Evolutionary conservation across 495 filamentous ascomycete species (phyloP), one percentile per base, ranked within the genome.

Genomic region (Saxophila tyrrhenica): DNA sequence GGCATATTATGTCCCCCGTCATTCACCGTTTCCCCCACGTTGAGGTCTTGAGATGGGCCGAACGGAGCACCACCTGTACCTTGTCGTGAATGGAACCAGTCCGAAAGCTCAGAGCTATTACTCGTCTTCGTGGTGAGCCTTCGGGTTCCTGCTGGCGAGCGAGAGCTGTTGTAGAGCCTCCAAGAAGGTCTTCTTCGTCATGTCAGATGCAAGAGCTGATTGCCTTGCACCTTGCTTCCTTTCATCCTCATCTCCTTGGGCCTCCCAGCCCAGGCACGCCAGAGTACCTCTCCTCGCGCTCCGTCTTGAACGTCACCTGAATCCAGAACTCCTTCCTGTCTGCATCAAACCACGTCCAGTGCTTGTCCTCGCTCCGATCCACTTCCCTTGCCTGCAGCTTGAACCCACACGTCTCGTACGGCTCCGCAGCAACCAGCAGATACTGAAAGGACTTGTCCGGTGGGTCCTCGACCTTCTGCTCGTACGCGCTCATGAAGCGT

Each of bases 231-330:
- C n/a, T n/a, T n/a, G n/a, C n/a, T n/a, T n/a, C n/a, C n/a, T n/a
- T n/a, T n/a, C n/a, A n/a, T n/a, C n/a, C n/a, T 59, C 56, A 64
- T 51, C 59, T 52, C 35, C 59, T 61, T n/a, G 61, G 48, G 25
- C 49, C 64, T 19, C 54, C 89, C 68, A 97, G 71, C 22, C 92
- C 92, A 11, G 92, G 92, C 49, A 95, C 94, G 64, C 87, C 89
- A 64, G 82, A 86, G 66, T 94, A 97, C 58, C 92, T 73, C 77
- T 97, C 92, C 74, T 97, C 92, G 50, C 92, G 78, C 76, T 99
- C 92, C 39, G 94, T 97, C 79, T 96, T 90, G 73, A 97, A 99
- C 78, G 96, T 87, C 50, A 99, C 78, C 75, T 97, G 92, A n/a
- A 96, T 76, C 86, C 89, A 97, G 65, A 94, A 97, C 73, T 97